Evolutionary conservation across 371 early-diverging fungal genomes (phyloP).

Genomic region (Chytridiales sp.): DNA sequence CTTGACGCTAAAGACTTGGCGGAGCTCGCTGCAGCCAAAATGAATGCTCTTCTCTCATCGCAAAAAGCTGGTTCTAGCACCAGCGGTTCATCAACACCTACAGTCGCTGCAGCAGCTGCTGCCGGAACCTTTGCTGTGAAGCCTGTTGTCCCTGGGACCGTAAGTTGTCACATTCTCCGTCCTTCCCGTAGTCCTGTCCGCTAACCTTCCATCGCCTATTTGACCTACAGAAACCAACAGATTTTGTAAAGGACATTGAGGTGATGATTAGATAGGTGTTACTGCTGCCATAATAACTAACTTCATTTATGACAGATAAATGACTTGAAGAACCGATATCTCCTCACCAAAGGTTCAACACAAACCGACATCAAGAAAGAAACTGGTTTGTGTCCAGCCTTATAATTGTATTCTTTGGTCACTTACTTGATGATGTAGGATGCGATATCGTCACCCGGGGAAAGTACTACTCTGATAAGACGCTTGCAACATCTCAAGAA

Average conservation of each 20-base stretch:
- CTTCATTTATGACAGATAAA: conserved; percentile 67
- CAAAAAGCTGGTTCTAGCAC: neutral
- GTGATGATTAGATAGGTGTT: neutral
- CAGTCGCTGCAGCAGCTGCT: neutral
- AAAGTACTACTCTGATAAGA: conserved; percentile 74
- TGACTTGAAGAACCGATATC: conserved; percentile 74
- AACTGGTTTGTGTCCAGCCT: conserved; percentile 60
- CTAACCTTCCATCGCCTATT: no score
- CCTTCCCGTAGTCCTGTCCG: no score
- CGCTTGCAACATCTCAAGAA: conserved; percentile 66
- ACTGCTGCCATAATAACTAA: neutral
- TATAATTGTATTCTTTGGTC: no score
- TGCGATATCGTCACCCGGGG: conserved; percentile 77
- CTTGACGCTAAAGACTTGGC: conserved; percentile 12
- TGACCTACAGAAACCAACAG: no score
- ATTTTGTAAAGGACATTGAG: conserved; percentile 26
- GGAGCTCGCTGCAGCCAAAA: conserved; percentile 16
- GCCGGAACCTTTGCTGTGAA: neutral
- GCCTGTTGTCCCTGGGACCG: conserved; percentile 4
- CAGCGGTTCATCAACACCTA: neutral
- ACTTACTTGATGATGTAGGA: conserved; percentile 1
- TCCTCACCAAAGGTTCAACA: conserved; percentile 73
- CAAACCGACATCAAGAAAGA: conserved; percentile 68
- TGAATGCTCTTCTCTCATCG: conserved; percentile 10
- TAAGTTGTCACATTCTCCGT: no score